Evolutionary conservation across 768 basidiomycete species (phyloP), one percentile per base, ranked within the genome.

Genomic region (Chiua virens): DNA sequence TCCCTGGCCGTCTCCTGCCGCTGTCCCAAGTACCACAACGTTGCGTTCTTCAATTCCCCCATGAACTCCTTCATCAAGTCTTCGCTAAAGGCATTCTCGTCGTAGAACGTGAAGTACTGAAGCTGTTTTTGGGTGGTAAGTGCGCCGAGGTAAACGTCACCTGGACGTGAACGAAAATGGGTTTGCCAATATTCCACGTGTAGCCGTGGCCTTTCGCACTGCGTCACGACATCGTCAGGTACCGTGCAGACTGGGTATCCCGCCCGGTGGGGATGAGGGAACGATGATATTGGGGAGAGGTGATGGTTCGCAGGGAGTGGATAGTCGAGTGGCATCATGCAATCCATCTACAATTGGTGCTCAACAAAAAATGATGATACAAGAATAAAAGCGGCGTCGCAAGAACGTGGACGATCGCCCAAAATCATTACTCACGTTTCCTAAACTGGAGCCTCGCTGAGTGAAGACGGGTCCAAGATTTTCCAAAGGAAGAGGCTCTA

Each of bases 111-210:
- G 5, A 30, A 30, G 13, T 30, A 30, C 13, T 30, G 30, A 30
- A 30, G 30, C 10, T 30, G 30, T 30, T 14, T 14, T 30, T 11
- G 11, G 30, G 30, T 13, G 30, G 30, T 30, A 11, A 30, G 8
- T 30, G 30, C 30, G 13, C 30, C 30, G 13, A 30, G 2, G 13
- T 30, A 30, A 30, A 30, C 30, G 13, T 30, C 30, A 5, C 30
- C 68, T 7, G 77, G 75, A 4, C 79, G 72, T 48, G 74, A 74
- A 37, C 71, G 75, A 15, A 78, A 61, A 58, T 54, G 55, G 10
- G 62, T 49, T 11, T 36, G 41, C 47, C 52, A 53, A 27, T 44
- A 25, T 43, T 49, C 47, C 3, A 53, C 36, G 28, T 44, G 47
- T 7, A 53, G 42, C 25, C 46, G 37, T 11, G 30, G 25, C 2